A percentile compares a stretch with the other conserved stretches of the same genome.
These are phyloP conservation scores for Linnemannia exigua DNA, from an alignment of 192 early-diverging fungal species.

Conservation along the genomic window DNA sequence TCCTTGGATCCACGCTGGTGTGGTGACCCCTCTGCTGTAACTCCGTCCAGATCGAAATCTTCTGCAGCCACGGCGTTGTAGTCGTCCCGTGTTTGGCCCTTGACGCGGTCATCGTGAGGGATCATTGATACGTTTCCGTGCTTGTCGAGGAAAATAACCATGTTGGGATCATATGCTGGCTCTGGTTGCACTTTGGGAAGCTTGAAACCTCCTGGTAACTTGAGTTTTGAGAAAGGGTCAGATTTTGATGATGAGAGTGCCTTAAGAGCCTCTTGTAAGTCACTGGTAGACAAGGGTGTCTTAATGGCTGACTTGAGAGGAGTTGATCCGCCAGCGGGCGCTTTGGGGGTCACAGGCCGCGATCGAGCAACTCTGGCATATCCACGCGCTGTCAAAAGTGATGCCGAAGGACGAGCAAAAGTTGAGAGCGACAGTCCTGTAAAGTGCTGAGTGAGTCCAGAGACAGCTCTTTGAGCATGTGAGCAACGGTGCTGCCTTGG, in stretches of 20 bases:
- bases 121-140: conserved; percentile 50
- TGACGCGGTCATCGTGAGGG: conserved; percentile 44
- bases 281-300: neutral
- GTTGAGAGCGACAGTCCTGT: conserved; percentile 9
- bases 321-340: neutral
- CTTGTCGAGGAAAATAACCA: conserved; percentile 54
- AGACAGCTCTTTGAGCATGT: neutral
- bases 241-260: neutral
- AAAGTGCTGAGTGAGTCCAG: conserved; percentile 2
- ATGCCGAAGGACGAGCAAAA: neutral
- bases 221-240: neutral
- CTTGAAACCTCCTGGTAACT: conserved; percentile 31
- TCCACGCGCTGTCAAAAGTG: neutral
- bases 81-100: conserved; percentile 40
- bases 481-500: conserved; percentile 1
- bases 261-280: neutral
- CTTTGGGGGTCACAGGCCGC: conserved; percentile 26
- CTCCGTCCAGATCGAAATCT: conserved; percentile 2
- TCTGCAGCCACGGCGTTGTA: neutral
- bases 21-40: neutral
- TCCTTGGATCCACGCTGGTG: conserved; percentile 54
- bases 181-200: conserved; percentile 21
- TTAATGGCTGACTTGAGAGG: neutral
- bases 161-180: conserved; percentile 46
- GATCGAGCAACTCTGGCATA: conserved; percentile 45